Conservation (phyloP, 2,329 filamentous ascomycete genomes). For the Cladophialophora exuberans region DNA sequence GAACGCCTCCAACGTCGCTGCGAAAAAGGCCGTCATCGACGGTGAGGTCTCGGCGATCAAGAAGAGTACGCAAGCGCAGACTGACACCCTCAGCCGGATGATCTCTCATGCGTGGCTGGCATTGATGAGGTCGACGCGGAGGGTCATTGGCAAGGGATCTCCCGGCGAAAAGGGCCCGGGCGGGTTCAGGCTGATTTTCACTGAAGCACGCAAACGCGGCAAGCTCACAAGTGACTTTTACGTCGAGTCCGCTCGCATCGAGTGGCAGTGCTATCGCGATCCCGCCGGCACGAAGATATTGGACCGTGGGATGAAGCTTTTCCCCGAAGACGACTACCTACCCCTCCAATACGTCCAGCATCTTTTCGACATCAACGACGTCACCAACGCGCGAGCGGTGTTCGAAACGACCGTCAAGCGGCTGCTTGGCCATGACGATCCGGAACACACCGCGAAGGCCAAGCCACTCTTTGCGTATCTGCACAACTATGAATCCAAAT, state of each 20-base stretch:
- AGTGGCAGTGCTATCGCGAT: slow-evolving; percentile 95
- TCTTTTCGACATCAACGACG: slow-evolving; percentile 86
- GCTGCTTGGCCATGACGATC: slow-evolving; percentile 67
- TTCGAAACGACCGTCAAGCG: slow-evolving; percentile 93
- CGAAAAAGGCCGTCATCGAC: slow-evolving; percentile 57
- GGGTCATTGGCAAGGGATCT: slow-evolving; percentile 80
- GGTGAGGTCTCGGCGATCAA: slow-evolving; percentile 61
- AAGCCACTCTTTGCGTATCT: slow-evolving; percentile 89
- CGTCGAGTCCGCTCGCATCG: slow-evolving; percentile 87
- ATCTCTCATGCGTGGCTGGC: slow-evolving; percentile 96
- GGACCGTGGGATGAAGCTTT: slow-evolving; percentile 88
- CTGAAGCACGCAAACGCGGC: slow-evolving; percentile 82
- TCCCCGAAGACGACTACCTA: slow-evolving; percentile 90
- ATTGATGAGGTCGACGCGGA: slow-evolving; percentile 88
- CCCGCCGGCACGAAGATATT: slow-evolving; percentile 92
- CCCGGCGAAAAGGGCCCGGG: slow-evolving; percentile 65
- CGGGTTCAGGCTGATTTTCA: slow-evolving; percentile 86
- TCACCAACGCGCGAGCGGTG: slow-evolving; percentile 91
- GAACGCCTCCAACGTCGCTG: slow-evolving; percentile 50
- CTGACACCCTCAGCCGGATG: slow-evolving; percentile 76
- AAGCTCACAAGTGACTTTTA: slow-evolving; percentile 94
- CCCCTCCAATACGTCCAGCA: slow-evolving; percentile 96
- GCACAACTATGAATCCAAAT: slow-evolving; percentile 92
- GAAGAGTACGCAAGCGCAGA: slow-evolving; percentile 72
- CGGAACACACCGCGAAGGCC: slow-evolving; percentile 72